Evolutionary conservation across 306 rosid species (phyloP).

Genomic region (Urtica urens): DNA sequence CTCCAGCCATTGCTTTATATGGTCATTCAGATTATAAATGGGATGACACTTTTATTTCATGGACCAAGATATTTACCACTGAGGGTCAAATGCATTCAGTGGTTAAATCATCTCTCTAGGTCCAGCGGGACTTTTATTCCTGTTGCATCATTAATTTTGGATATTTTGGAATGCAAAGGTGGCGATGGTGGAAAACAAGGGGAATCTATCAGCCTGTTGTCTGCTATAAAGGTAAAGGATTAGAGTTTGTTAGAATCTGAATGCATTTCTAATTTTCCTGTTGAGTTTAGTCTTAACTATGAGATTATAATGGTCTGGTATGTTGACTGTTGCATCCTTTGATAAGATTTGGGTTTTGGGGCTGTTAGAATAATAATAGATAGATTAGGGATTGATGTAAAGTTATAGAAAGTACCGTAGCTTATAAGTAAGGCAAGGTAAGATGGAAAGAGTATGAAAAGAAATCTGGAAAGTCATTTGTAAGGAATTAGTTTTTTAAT

Average conservation of each 20-base stretch:
- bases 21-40: slow-evolving; percentile 65
- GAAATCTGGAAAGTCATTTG: too few relatives aligned
- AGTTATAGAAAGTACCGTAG: too few relatives aligned
- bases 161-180: slow-evolving; percentile 57
- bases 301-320: too few relatives aligned
- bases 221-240: slow-evolving; percentile 52
- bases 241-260: background rate
- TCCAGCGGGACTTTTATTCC: slow-evolving; percentile 82
- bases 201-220: slow-evolving; percentile 30
- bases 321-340: too few relatives aligned
- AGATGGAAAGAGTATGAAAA: too few relatives aligned
- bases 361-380: too few relatives aligned
- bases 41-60: slow-evolving; percentile 61
- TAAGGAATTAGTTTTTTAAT: too few relatives aligned
- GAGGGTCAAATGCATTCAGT: slow-evolving; percentile 70
- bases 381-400: too few relatives aligned
- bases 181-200: slow-evolving; percentile 52
- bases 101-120: slow-evolving; percentile 71
- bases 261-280: background rate
- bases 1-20: slow-evolving; percentile 54
- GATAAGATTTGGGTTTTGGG: too few relatives aligned
- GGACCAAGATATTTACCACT: slow-evolving; percentile 95
- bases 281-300: too few relatives aligned
- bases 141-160: slow-evolving; percentile 62
- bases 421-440: too few relatives aligned